Evolutionary conservation across 2,329 filamentous ascomycete species (phyloP).

Genomic region (Ophiognomonia clavigignenti-juglandacearum): DNA sequence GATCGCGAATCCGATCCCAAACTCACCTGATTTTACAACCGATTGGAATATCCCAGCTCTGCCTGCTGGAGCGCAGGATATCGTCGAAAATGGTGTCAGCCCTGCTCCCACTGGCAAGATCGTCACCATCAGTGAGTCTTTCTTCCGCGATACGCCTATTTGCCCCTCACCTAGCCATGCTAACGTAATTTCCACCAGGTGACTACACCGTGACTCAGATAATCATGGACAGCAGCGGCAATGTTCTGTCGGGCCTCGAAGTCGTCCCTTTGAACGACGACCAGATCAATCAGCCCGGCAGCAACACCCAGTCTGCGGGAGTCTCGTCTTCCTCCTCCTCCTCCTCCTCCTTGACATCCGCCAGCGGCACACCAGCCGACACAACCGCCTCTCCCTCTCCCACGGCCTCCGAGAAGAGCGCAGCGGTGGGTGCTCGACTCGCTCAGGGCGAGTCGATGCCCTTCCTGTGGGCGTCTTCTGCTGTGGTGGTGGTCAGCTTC

Average conservation of each 20-base stretch:
- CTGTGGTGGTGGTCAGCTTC: slow-evolving; percentile 5
- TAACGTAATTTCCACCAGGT: background rate
- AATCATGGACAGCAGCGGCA: slow-evolving; percentile 61
- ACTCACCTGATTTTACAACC: slow-evolving; percentile 71
- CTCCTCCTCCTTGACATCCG: slow-evolving; percentile 3
- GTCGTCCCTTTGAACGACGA: slow-evolving; percentile 41
- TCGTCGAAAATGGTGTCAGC: slow-evolving; percentile 73
- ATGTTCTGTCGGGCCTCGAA: slow-evolving; percentile 47
- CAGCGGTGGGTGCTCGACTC: slow-evolving; percentile 1
- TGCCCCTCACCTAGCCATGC: no score
- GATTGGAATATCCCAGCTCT: slow-evolving; percentile 73
- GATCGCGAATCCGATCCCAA: slow-evolving; percentile 58
- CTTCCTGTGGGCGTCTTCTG: background rate
- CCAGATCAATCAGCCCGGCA: slow-evolving; percentile 41
- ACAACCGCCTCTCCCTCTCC: slow-evolving; percentile 8
- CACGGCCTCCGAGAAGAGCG: slow-evolving; percentile 8
- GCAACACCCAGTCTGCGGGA: slow-evolving; percentile 25
- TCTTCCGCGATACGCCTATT: no score
- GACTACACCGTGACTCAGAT: slow-evolving; percentile 49
- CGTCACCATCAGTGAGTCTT: slow-evolving; percentile 42
- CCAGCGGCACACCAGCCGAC: slow-evolving; percentile 13
- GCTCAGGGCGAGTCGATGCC: slow-evolving; percentile 9
- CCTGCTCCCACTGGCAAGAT: slow-evolving; percentile 62
- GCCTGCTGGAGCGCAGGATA: slow-evolving; percentile 61
- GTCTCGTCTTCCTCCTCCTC: slow-evolving; percentile 16